Percentiles rank a stretch among this genome's conserved stretches.
Evolutionary conservation across 2,329 filamentous ascomycete species (phyloP).

Genomic region (Aulographum hederae): DNA sequence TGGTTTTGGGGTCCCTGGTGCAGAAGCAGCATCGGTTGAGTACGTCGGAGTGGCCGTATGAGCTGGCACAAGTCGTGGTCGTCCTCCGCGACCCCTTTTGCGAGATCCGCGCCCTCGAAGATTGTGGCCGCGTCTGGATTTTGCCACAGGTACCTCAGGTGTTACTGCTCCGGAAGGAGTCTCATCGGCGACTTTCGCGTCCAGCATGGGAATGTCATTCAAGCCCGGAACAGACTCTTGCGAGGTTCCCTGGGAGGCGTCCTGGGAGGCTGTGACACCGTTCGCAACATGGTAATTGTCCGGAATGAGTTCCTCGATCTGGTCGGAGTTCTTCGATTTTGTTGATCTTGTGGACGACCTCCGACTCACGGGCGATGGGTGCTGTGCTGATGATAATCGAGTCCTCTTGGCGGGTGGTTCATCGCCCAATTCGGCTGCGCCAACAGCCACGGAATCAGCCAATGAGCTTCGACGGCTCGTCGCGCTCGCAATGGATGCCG

Average conservation of each 20-base stretch:
- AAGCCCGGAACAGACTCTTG: too few species aligned
- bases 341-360: too few species aligned
- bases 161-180: too few species aligned
- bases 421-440: slow-evolving; percentile 3
- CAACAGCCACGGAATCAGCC: slow-evolving; percentile 6
- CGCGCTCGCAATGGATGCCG: slow-evolving; percentile 15
- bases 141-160: too few species aligned
- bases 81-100: slow-evolving; percentile 1
- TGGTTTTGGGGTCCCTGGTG: slow-evolving; percentile 16
- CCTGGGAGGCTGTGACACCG: slow-evolving; percentile 2
- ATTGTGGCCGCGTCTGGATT: too few species aligned
- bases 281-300: not conserved
- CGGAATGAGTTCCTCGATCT: not conserved
- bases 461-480: slow-evolving; percentile 21
- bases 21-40: slow-evolving; percentile 10
- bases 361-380: not conserved
- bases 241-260: too few species aligned
- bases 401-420: slow-evolving; percentile 2
- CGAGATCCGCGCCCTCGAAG: not conserved
- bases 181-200: too few species aligned
- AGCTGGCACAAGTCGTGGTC: slow-evolving; percentile 10
- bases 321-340: not conserved
- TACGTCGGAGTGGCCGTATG: slow-evolving; percentile 16
- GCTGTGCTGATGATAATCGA: not conserved
- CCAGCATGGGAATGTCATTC: too few species aligned